Percentiles rank a stretch among this genome's conserved stretches.
These are phyloP conservation scores for Colletotrichum tabaci DNA, from an alignment of 2,329 filamentous ascomycete species.

Conservation along the genomic window DNA sequence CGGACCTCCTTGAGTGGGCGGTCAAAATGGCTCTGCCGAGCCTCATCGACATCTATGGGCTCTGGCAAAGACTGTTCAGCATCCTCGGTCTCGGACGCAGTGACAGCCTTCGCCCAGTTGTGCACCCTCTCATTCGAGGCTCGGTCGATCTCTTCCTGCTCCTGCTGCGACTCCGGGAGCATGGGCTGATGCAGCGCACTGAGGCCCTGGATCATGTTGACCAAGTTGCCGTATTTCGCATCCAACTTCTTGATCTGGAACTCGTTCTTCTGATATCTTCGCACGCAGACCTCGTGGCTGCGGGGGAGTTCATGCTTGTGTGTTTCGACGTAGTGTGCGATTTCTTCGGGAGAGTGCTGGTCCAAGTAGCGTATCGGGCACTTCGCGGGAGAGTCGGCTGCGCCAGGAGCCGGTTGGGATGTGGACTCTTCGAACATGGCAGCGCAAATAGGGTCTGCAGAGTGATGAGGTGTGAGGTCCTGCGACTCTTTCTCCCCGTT, in stretches of 20 bases:
- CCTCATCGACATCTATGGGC: slow-evolving; percentile 61
- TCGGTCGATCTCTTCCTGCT: slow-evolving; percentile 62
- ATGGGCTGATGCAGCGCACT: slow-evolving; percentile 90
- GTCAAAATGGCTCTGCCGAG: slow-evolving; percentile 83
- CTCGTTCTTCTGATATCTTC: slow-evolving; percentile 89
- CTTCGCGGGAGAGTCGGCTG: slow-evolving; percentile 70
- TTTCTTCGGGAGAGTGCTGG: slow-evolving; percentile 92
- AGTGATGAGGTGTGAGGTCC: slow-evolving; percentile 64
- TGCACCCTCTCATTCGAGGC: slow-evolving; percentile 81
- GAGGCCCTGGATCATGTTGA: slow-evolving; percentile 94
- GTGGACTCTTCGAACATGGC: slow-evolving; percentile 74
- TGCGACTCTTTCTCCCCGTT: slow-evolving; percentile 29
- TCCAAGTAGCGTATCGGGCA: slow-evolving; percentile 95
- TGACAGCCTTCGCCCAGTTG: slow-evolving; percentile 87
- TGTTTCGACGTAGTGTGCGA: slow-evolving; percentile 92
- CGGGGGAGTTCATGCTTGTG: slow-evolving; percentile 96
- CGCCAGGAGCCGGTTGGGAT: slow-evolving; percentile 66
- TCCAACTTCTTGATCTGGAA: slow-evolving; percentile 89
- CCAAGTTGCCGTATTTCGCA: slow-evolving; percentile 92
- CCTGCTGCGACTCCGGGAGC: slow-evolving; percentile 75
- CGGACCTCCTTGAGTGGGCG: slow-evolving; percentile 88
- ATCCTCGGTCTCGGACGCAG: slow-evolving; percentile 61
- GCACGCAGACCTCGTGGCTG: slow-evolving; percentile 93
- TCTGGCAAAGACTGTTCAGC: slow-evolving; percentile 48
- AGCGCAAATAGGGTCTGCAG: slow-evolving; percentile 74